Percentiles rank a stretch among this genome's conserved stretches.
Conservation (phyloP, 139 green algal genomes). For the Chlamydomonas sp. region DNA sequence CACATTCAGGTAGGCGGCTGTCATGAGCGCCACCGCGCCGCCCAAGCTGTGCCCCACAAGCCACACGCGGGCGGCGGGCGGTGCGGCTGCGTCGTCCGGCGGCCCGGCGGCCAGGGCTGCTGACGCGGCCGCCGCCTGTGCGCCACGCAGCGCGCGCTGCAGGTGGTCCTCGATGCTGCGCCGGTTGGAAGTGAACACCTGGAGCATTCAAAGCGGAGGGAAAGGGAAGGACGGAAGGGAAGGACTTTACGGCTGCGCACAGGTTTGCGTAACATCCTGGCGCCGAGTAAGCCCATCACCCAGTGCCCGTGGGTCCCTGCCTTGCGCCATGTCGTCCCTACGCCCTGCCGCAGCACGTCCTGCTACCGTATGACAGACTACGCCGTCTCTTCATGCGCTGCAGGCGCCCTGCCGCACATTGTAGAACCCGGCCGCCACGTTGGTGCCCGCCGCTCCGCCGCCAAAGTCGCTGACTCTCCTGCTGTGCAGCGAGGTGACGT, state of each 20-base stretch:
- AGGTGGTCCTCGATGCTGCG: background rate
- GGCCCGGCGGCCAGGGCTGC: too few relatives aligned
- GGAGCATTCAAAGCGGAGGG: background rate
- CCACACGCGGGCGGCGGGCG: slow-evolving; percentile 1
- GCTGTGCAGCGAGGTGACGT: slow-evolving; percentile 10
- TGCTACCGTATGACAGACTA: background rate
- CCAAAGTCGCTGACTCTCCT: slow-evolving; percentile 2
- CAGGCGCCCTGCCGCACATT: background rate
- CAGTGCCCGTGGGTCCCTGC: background rate
- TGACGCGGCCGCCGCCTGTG: background rate
- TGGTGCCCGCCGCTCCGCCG: slow-evolving; percentile 1
- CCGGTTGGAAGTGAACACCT: slow-evolving; percentile 26
- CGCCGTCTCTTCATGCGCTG: background rate
- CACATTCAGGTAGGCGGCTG: slow-evolving; percentile 9
- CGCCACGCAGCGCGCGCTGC: background rate
- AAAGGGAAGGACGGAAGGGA: background rate
- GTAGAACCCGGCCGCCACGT: slow-evolving; percentile 33
- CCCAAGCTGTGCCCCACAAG: slow-evolving; percentile 31
- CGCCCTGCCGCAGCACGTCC: background rate
- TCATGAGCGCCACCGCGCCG: slow-evolving; percentile 17
- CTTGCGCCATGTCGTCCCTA: background rate
- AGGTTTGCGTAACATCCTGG: background rate
- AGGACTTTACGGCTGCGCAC: background rate
- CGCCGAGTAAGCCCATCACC: background rate
- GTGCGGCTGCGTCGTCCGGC: background rate